These are phyloP conservation scores for Eucalyptus lansdowneana DNA, from an alignment of 345 rosid species.

Conservation along the genomic window DNA sequence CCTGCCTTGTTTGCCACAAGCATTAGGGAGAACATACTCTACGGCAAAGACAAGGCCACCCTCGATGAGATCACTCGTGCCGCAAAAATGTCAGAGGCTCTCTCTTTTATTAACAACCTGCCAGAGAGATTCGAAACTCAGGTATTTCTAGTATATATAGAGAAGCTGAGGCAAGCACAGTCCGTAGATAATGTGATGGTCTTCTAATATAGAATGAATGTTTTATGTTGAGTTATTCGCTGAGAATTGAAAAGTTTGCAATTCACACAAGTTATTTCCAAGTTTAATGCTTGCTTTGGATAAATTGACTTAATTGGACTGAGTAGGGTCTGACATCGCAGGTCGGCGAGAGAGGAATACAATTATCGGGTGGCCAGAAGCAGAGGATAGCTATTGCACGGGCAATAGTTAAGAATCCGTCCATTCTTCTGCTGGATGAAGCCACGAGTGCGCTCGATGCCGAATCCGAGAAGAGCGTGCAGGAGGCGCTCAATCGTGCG, in stretches of 20 bases:
- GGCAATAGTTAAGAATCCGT: slow-evolving; percentile 85
- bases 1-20: slow-evolving; percentile 85
- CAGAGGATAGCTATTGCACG: slow-evolving; percentile 90
- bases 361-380: slow-evolving; percentile 93
- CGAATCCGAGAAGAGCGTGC: slow-evolving; percentile 92
- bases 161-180: background rate
- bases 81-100: slow-evolving; percentile 82
- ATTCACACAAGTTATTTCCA: background rate
- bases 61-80: slow-evolving; percentile 58
- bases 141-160: slow-evolving; percentile 14
- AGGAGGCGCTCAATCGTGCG: slow-evolving; percentile 87
- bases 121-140: slow-evolving; percentile 93
- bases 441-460: slow-evolving; percentile 96
- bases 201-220: background rate
- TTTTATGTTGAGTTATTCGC: background rate
- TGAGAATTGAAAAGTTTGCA: background rate
- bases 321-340: background rate
- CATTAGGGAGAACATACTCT: slow-evolving; percentile 79
- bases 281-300: background rate
- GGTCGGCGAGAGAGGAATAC: slow-evolving; percentile 97
- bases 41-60: slow-evolving; percentile 78
- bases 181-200: background rate
- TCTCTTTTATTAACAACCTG: slow-evolving; percentile 73
- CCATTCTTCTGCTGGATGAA: slow-evolving; percentile 82
- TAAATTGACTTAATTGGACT: background rate